Evolutionary conservation across 805 yeast species (phyloP), one percentile per base, ranked within the genome.

Genomic region (Kuraishia piskuri): DNA sequence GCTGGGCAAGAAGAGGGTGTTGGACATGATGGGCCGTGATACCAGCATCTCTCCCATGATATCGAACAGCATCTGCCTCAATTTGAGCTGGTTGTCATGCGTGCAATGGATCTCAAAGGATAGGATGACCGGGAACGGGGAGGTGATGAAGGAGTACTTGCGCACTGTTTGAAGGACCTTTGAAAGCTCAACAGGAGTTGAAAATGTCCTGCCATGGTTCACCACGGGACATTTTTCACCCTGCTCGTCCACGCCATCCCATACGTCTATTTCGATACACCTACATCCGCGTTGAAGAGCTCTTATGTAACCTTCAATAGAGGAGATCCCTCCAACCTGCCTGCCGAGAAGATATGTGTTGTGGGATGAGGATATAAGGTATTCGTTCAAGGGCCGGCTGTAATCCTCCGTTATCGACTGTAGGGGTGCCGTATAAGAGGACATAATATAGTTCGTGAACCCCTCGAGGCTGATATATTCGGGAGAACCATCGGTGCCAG

Each of bases 221-320:
- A 94, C 97, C 0, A 88, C 79, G 0, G 99, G 99, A 0, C 86
- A 91, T 12, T 69, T 67, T 14, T 64, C 68, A 3, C 69, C 64
- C 12, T 45, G 31, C n/a, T 56, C 66, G 8, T 50, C 49, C 36
- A 79, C 83, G 22, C 85, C 88, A 70, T 92, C 96, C 99, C 99
- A 94, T 21, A 94, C 75, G 67, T 94, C 99, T 46, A 94, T 82
- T 63, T 94, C 99, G n/a, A 94, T 75, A 57, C 97, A 91, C 48
- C 97, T 75, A 61, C 98, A 94, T 1, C 99, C 98, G 53, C 90
- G 79, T 64, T 90, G 97, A 50, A 94, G 70, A 0, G 89, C 94
- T 51, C 86, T 79, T 19, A 90, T 83, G 60, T 94, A 94, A 0
- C 95, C 95, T 63, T 92, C 97, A 1, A 90, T 82, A 0, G 97